phyloP scores from a whole-genome alignment of 306 rosid species.

The Cucurbita ficifolia region DNA sequence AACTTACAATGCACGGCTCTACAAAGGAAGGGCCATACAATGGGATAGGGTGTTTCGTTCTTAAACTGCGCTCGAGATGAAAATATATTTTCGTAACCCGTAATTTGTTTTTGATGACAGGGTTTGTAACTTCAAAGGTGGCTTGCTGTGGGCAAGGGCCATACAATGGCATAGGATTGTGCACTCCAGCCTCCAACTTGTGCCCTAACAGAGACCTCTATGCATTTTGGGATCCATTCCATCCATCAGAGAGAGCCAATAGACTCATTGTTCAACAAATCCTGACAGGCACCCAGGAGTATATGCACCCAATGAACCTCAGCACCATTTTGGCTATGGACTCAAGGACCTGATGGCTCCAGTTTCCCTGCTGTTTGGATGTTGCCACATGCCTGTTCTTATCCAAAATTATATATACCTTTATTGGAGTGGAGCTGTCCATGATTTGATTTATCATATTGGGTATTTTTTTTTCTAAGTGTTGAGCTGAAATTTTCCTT shows the following conservation, averaged over 20 bases:
- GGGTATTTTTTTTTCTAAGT: neutral
- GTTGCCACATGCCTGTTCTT: neutral
- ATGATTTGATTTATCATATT: neutral
- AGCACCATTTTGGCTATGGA: conserved; percentile 52
- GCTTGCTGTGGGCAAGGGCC: conserved; percentile 74
- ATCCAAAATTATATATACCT: neutral
- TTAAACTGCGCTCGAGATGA: no score
- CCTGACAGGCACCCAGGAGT: conserved; percentile 30
- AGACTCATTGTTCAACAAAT: conserved; percentile 43
- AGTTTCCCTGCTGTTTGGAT: neutral
- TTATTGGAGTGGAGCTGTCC: neutral
- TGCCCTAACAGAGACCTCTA: conserved; percentile 54
- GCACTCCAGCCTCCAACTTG: conserved; percentile 46
- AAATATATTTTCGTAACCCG: no score
- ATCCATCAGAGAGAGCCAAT: conserved; percentile 62
- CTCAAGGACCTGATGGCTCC: neutral
- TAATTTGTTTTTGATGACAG: conserved; percentile 5
- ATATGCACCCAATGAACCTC: conserved; percentile 84
- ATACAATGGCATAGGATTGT: conserved; percentile 54
- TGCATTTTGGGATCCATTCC: conserved; percentile 78
- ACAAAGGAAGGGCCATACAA: no score
- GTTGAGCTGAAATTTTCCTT: neutral
- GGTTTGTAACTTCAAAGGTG: conserved; percentile 41
- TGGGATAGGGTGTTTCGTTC: no score
- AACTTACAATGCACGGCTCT: no score